Base-by-base conservation (phyloP, 148 eudicot genomes). In the Chenopodium berlandieri region DNA sequence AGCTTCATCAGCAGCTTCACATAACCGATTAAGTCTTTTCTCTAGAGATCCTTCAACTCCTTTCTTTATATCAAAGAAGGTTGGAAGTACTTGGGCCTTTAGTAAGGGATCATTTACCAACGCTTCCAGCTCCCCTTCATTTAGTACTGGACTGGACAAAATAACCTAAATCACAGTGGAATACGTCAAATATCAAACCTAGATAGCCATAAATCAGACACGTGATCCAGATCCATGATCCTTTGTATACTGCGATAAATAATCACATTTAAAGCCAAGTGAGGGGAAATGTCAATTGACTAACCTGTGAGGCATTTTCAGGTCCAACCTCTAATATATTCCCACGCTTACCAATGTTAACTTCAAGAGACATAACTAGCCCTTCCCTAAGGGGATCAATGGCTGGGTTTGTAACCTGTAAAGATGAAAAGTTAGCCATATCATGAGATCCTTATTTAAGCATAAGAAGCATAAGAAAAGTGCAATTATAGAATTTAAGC, bases 1-100 rank as follows among this genome's bases (percentile, higher is more conserved):
- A 84, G 99, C 99, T 79, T 92, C 99, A 87, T 96, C 99, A 75
- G 99, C 99, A 83, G 95, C 97, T 89, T 96, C 97, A 88, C 99
- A 96, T 14, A 96, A 91, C 86, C 89, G 94, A 82, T 90, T 27
- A 17, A 96, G 86, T 79, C 91, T 86, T 84, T 84, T 92, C 84
- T 94, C 89, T 78, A 96, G 85, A 50, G 99, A 96, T 82, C 99
- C 97, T 73, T 96, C 99, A 70, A 96, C 85, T 65, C 99, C 99
- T 86, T 90, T 96, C 84, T 94, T 82, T 79, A 96, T 92, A 87
- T 96, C 93, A 84, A 91, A 94, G 84, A 94, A 96, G 80, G 91
- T 88, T 3, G 86, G 94, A 69, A 96, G 90, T 82, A 90, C 90
- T 84, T 91, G 90, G 83, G 98, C 87, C 87, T 94, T 92, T 63